Conservation (phyloP, 2,329 filamentous ascomycete species). For the Ceratocystis variospora region DNA sequence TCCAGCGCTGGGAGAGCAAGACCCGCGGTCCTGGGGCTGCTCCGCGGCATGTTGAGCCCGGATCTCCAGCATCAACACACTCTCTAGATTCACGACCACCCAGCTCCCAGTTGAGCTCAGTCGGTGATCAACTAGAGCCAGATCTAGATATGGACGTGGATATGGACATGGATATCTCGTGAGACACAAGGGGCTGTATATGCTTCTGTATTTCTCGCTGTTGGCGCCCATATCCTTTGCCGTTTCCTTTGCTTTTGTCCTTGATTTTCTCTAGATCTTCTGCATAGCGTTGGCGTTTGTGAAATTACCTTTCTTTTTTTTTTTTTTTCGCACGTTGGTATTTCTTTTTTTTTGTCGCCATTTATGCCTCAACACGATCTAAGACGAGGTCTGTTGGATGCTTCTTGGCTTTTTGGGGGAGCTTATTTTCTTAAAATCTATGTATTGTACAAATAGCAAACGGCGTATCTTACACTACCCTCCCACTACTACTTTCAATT, state of each 20-base stretch:
- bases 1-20: slow-evolving; percentile 49
- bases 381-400: not conserved
- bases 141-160: slow-evolving; percentile 36
- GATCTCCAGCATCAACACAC: slow-evolving; percentile 3
- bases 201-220: not conserved
- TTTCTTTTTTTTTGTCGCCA: slow-evolving; percentile 1
- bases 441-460: slow-evolving; percentile 12
- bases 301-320: slow-evolving; percentile 1
- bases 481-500: not conserved
- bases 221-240: not conserved
- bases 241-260: not conserved
- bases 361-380: not conserved
- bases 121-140: slow-evolving; percentile 35
- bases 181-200: not conserved
- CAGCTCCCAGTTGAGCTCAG: slow-evolving; percentile 44
- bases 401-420: too few species aligned
- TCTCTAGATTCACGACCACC: slow-evolving; percentile 31
- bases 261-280: slow-evolving; percentile 1
- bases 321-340: slow-evolving; percentile 3
- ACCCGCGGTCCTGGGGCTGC: slow-evolving; percentile 24
- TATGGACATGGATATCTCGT: slow-evolving; percentile 22
- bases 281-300: slow-evolving; percentile 35
- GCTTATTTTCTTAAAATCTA: slow-evolving; percentile 2
- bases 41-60: slow-evolving; percentile 13
- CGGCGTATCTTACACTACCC: slow-evolving; percentile 5